Evolutionary conservation across 2,329 filamentous ascomycete species (phyloP), one percentile per base, ranked within the genome.

Genomic region (Beauveria caledonica): DNA sequence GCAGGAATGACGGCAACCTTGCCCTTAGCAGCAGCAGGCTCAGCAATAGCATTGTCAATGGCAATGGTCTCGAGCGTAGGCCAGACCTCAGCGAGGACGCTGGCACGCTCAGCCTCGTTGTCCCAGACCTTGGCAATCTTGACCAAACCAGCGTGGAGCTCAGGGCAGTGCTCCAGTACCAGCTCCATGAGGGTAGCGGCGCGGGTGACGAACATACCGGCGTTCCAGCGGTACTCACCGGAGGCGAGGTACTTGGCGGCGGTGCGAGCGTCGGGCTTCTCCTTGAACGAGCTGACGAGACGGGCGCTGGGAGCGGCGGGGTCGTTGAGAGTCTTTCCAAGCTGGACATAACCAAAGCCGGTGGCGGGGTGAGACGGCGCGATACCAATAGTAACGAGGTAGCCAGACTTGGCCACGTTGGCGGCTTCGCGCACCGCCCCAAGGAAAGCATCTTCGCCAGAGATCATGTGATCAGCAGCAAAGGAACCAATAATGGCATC

Each of bases 401-500:
- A 67, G 25, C 65, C 66, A 42, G 66, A 64, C 62, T 65, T 66
- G 39, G 66, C 66, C 46, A 68, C 66, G 36, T 66, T 64, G 58
- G 67, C 66, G 21, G 66, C 66, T 61, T 68, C 66, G 15, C 65
- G 63, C 27, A 68, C 66, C 6, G 66, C 66, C 45, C 62, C 63
- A 46, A 67, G 65, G 61, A 68, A 68, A 11, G 66, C 66, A 33
- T 68, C 66, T 53, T 68, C 66, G 36, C 66, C 66, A 27, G 66
- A 67, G 44, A 68, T 68, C 66, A 68, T 68, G 51, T 68, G 66
- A 56, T 68, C 66, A 19, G 66, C 66, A 40, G 66, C 66, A 48
- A 68, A 68, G 4, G 66, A 68, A 36, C 66, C 66, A 29, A 68
- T 67, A 46, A 68, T 58, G 21, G 66, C 66, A 8, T 67, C 63